Conservation (phyloP, 768 basidiomycete species). For the Podaxis sp. region DNA sequence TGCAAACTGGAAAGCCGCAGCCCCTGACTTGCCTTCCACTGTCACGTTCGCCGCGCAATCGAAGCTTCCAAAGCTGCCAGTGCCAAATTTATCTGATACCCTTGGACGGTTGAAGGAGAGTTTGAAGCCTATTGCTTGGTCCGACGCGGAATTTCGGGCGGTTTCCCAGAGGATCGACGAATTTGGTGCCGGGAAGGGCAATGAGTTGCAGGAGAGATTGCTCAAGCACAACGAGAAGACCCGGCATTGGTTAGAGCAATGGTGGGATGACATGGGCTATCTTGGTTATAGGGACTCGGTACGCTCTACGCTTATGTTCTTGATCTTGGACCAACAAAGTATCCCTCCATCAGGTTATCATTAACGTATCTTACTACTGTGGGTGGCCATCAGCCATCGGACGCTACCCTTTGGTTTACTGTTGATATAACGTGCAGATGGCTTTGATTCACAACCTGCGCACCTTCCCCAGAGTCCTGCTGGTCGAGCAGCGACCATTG, state of each 20-base stretch:
- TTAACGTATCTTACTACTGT: constrained; percentile 97
- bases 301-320: constrained; percentile 22
- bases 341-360: constrained; percentile 52
- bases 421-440: constrained; percentile 48
- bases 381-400: constrained; percentile 19
- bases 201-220: constrained; percentile 64
- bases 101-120: constrained; percentile 67
- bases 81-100: constrained; percentile 67
- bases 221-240: constrained; percentile 51
- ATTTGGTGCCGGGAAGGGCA: constrained; percentile 51
- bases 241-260: constrained; percentile 86
- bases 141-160: constrained; percentile 53
- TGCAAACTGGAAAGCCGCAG: constrained; percentile 67
- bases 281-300: constrained; percentile 86
- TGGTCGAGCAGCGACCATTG: constrained; percentile 69
- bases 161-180: constrained; percentile 65
- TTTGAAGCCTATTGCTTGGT: constrained; percentile 71
- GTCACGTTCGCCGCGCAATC: constrained; percentile 67
- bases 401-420: not conserved
- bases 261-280: constrained; percentile 92
- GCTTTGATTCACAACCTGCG: constrained; percentile 64
- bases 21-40: constrained; percentile 53
- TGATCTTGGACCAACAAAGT: not conserved
- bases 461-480: constrained; percentile 58
- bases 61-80: constrained; percentile 70